A percentile compares a stretch with the other conserved stretches of the same genome.
Evolutionary conservation across 1,284 basidiomycete species (phyloP).

Genomic region (Papiliotrema laurentii): DNA sequence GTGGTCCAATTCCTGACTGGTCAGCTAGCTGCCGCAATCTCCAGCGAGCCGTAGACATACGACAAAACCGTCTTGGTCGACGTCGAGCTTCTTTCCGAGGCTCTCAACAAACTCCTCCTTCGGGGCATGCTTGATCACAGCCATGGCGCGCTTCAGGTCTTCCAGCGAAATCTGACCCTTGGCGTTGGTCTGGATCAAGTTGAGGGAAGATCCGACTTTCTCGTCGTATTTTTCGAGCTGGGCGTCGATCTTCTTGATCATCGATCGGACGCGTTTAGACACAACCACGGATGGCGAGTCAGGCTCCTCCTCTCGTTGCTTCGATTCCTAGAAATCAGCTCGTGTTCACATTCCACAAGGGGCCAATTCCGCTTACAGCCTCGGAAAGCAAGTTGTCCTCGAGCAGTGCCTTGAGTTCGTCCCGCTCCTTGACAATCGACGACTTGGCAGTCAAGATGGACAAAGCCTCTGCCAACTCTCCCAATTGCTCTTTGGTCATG

Average conservation of each 20-base stretch:
- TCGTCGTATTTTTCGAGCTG: slow-evolving; percentile 90
- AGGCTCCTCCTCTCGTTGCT: slow-evolving; percentile 43
- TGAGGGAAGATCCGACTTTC: slow-evolving; percentile 83
- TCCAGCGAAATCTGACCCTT: slow-evolving; percentile 87
- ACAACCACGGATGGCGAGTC: slow-evolving; percentile 53
- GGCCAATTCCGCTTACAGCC: slow-evolving; percentile 55
- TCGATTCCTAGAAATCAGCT: slow-evolving; percentile 40
- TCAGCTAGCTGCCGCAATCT: slow-evolving; percentile 1
- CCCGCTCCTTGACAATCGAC: slow-evolving; percentile 93
- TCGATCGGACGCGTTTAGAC: slow-evolving; percentile 88
- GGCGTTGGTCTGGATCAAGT: slow-evolving; percentile 88
- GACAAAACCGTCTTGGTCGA: slow-evolving; percentile 92
- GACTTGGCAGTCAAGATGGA: slow-evolving; percentile 90
- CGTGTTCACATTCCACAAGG: background rate
- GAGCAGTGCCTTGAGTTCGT: slow-evolving; percentile 83
- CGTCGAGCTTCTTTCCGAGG: slow-evolving; percentile 89
- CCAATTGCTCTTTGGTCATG: slow-evolving; percentile 95
- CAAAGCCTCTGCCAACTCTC: slow-evolving; percentile 88
- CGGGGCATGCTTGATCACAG: slow-evolving; percentile 90
- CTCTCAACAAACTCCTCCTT: slow-evolving; percentile 84
- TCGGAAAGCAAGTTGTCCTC: slow-evolving; percentile 85
- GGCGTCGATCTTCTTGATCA: slow-evolving; percentile 93
- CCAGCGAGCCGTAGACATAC: slow-evolving; percentile 48
- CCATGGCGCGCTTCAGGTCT: slow-evolving; percentile 84
- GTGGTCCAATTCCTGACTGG: slow-evolving; percentile 45